Evolutionary conservation across 192 early-diverging fungal species (phyloP).

Genomic region (Entomortierella beljakovae): DNA sequence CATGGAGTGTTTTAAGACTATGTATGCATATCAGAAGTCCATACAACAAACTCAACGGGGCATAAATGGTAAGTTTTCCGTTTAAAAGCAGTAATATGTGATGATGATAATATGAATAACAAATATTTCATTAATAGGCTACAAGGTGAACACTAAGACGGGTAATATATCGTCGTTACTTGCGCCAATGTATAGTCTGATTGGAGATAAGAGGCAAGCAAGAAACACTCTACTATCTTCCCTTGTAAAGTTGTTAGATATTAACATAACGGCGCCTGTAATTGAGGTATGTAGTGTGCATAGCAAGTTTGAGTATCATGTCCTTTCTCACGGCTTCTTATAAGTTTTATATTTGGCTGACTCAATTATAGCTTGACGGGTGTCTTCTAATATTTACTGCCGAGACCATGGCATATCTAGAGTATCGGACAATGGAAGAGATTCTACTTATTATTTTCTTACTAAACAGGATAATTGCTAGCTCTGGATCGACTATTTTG

Average conservation of each 20-base stretch:
- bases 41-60: constrained; percentile 45
- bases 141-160: constrained; percentile 30
- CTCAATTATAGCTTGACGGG: constrained; percentile 68
- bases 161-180: constrained; percentile 67
- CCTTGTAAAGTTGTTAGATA: constrained; percentile 78
- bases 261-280: constrained; percentile 55
- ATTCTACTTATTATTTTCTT: constrained; percentile 80
- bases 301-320: neutral
- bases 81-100: too few relatives aligned
- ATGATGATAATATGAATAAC: neutral
- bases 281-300: constrained; percentile 15
- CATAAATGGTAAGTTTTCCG: too few relatives aligned
- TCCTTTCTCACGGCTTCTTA: neutral
- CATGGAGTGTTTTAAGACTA: constrained; percentile 78
- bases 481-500: constrained; percentile 66
- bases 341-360: too few relatives aligned
- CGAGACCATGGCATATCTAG: constrained; percentile 84
- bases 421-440: constrained; percentile 87
- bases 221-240: constrained; percentile 80
- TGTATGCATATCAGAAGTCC: constrained; percentile 79
- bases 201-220: constrained; percentile 71
- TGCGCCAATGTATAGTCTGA: constrained; percentile 73
- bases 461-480: constrained; percentile 78
- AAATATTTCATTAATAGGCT: constrained; percentile 28
- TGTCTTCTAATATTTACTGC: constrained; percentile 80